Conservation (phyloP, 164 flowering plant genomes). For the Stephania yunnanensis region DNA sequence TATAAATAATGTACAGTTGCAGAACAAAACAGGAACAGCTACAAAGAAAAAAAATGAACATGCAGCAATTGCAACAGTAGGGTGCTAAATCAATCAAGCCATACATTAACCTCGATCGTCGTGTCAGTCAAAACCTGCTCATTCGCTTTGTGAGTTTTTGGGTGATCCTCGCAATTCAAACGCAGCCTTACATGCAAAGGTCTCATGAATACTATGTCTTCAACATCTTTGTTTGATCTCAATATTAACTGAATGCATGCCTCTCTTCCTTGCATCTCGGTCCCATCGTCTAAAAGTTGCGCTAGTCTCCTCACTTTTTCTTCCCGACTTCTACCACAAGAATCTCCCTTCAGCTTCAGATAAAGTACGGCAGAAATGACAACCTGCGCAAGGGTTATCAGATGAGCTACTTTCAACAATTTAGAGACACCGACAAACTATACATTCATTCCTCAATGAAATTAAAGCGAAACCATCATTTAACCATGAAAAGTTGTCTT, state of each 20-base stretch:
- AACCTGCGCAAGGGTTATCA: slow-evolving; percentile 38
- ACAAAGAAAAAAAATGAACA: not conserved
- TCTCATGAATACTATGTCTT: slow-evolving; percentile 49
- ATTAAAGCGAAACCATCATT: no score
- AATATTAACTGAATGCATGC: slow-evolving; percentile 29
- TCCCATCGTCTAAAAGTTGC: slow-evolving; percentile 31
- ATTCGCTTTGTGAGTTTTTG: slow-evolving; percentile 42
- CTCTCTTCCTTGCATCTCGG: slow-evolving; percentile 22
- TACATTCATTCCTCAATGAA: no score
- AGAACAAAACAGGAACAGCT: not conserved
- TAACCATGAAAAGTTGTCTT: no score
- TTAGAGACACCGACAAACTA: not conserved
- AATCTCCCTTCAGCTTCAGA: slow-evolving; percentile 34
- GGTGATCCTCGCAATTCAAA: slow-evolving; percentile 44
- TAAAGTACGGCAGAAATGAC: slow-evolving; percentile 35
- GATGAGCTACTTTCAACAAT: not conserved
- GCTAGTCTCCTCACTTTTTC: slow-evolving; percentile 38
- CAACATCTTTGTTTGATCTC: slow-evolving; percentile 38
- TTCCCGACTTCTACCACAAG: slow-evolving; percentile 18
- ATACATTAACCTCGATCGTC: slow-evolving; percentile 46
- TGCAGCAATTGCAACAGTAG: not conserved
- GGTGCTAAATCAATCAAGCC: slow-evolving; percentile 21
- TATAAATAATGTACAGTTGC: not conserved
- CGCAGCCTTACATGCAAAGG: slow-evolving; percentile 58
- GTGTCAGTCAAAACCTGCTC: slow-evolving; percentile 50